Evolutionary conservation across 768 basidiomycete genomes (phyloP).

Genomic region (Obba rivulosa): DNA sequence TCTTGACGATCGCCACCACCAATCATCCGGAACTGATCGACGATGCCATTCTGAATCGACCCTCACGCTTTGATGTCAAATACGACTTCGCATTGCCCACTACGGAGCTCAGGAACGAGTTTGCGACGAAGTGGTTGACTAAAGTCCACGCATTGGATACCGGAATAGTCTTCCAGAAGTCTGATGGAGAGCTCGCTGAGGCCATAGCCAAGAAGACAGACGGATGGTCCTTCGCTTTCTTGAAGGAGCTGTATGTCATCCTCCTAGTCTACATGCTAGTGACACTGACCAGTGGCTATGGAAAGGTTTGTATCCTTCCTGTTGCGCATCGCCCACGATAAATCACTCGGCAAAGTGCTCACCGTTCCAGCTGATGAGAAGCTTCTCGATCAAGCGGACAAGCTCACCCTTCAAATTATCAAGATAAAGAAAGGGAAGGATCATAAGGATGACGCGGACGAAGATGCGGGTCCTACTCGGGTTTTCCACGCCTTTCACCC

Average conservation of each 20-base stretch:
- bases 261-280: slow-evolving; percentile 9
- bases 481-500: too few species aligned
- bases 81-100: slow-evolving; percentile 34
- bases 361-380: neutral
- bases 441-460: too few species aligned
- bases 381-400: neutral
- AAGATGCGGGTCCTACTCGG: too few species aligned
- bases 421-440: neutral
- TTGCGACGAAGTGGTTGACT: slow-evolving; percentile 35
- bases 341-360: neutral
- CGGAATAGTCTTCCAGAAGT: slow-evolving; percentile 26
- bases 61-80: slow-evolving; percentile 40
- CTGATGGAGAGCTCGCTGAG: slow-evolving; percentile 22
- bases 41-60: slow-evolving; percentile 35
- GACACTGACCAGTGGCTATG: neutral
- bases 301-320: slow-evolving; percentile 27
- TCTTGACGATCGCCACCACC: slow-evolving; percentile 34
- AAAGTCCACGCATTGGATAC: slow-evolving; percentile 22
- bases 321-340: slow-evolving; percentile 26
- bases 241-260: slow-evolving; percentile 35
- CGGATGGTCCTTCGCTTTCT: slow-evolving; percentile 38
- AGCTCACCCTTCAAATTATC: neutral
- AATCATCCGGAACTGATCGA: slow-evolving; percentile 42
- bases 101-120: slow-evolving; percentile 25
- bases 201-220: slow-evolving; percentile 33